A percentile compares a stretch with the other conserved stretches of the same genome.
phyloP scores from a whole-genome alignment of 768 basidiomycete genomes.

The Clavaria fumosa region DNA sequence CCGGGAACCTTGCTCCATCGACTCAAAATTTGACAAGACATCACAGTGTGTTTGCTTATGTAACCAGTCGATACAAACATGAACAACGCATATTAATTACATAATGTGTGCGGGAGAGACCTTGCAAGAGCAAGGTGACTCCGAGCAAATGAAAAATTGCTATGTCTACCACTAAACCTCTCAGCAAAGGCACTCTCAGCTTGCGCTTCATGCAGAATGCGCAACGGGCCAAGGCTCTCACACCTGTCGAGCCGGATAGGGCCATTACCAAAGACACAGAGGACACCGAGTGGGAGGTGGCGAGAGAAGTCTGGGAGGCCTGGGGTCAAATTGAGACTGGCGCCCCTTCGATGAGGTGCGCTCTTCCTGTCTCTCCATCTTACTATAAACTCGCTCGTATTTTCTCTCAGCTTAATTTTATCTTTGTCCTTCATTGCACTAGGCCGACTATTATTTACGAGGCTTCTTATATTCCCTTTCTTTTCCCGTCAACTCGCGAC shows the following conservation, averaged over 20 bases:
- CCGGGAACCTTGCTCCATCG: too few species aligned
- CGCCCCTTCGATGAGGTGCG: conserved; percentile 11
- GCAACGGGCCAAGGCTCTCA: conserved; percentile 34
- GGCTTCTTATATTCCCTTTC: not conserved
- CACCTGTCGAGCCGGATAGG: conserved; percentile 33
- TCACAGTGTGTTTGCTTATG: too few species aligned
- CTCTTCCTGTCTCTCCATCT: conserved; percentile 6
- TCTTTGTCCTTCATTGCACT: not conserved
- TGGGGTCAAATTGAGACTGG: conserved; percentile 25
- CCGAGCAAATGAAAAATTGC: too few species aligned
- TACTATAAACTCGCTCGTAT: too few species aligned
- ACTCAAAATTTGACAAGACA: too few species aligned
- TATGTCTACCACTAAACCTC: too few species aligned
- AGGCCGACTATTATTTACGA: not conserved
- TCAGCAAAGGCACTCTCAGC: conserved; percentile 49
- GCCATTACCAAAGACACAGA: conserved; percentile 43
- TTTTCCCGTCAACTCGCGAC: not conserved
- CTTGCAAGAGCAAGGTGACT: too few species aligned
- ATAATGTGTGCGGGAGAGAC: too few species aligned
- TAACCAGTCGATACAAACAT: too few species aligned
- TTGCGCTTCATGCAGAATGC: conserved; percentile 66
- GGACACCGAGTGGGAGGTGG: conserved; percentile 52
- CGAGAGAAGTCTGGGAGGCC: conserved; percentile 33
- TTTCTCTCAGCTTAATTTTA: not conserved
- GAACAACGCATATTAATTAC: too few species aligned